A percentile compares a stretch with the other conserved stretches of the same genome.
These are phyloP conservation scores for Plasmodium gonderi DNA, from an alignment of 169 alveolate genomes.

Conservation along the genomic window DNA sequence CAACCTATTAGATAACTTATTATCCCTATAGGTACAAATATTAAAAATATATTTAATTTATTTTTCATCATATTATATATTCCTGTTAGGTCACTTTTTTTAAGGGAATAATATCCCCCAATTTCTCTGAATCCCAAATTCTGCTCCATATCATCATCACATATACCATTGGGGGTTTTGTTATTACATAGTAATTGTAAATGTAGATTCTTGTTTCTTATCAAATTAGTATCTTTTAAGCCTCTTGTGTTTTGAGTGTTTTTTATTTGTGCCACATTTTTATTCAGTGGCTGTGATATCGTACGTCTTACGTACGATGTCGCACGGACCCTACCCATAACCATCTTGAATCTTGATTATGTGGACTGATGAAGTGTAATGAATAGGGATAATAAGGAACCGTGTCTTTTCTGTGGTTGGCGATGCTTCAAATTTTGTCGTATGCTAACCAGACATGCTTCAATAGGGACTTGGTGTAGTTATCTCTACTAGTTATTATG, in stretches of 20 bases:
- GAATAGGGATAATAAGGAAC: neutral
- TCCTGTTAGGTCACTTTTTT: slow-evolving; percentile 76
- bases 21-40: slow-evolving; percentile 83
- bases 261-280: slow-evolving; percentile 23
- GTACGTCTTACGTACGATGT: slow-evolving; percentile 84
- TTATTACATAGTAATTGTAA: slow-evolving; percentile 67
- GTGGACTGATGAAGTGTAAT: neutral
- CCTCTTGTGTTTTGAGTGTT: slow-evolving; percentile 12
- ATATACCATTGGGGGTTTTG: slow-evolving; percentile 4
- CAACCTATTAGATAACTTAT: slow-evolving; percentile 77
- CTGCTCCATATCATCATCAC: slow-evolving; percentile 7
- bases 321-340: slow-evolving; percentile 83
- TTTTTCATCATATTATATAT: slow-evolving; percentile 61
- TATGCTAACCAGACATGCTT: too few species aligned
- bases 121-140: slow-evolving; percentile 32
- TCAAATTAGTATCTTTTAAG: slow-evolving; percentile 64
- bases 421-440: too few species aligned
- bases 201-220: slow-evolving; percentile 65
- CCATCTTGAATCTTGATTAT: slow-evolving; percentile 63
- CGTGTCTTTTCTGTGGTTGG: too few species aligned
- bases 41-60: slow-evolving; percentile 75
- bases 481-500: too few species aligned
- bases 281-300: slow-evolving; percentile 79
- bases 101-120: slow-evolving; percentile 57
- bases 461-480: too few species aligned